Conservation (phyloP, 768 basidiomycete genomes). For the Panellus pusillus region DNA sequence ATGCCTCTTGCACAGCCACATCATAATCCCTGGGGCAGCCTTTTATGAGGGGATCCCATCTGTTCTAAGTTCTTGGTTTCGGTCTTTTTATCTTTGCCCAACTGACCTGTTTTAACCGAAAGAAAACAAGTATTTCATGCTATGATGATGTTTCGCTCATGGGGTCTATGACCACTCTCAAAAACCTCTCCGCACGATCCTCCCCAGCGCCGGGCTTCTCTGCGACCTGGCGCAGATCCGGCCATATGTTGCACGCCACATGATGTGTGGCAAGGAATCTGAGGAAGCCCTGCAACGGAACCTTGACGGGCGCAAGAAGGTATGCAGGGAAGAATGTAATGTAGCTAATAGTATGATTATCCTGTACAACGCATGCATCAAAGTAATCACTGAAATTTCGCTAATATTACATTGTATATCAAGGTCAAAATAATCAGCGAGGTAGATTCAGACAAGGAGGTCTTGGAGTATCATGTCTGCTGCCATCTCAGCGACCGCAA, state of each 20-base stretch:
- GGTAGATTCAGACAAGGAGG: background rate
- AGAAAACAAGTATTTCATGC: no score
- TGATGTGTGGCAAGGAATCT: slow-evolving; percentile 76
- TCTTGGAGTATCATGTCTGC: background rate
- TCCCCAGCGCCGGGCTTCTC: slow-evolving; percentile 34
- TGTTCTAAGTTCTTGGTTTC: no score
- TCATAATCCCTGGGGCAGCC: no score
- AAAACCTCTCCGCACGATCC: slow-evolving; percentile 44
- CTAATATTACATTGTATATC: no score
- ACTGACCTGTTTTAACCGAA: no score
- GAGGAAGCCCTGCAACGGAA: slow-evolving; percentile 55
- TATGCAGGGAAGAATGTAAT: slow-evolving; percentile 33
- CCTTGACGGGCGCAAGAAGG: slow-evolving; percentile 53
- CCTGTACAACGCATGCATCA: no score
- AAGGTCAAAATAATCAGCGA: no score
- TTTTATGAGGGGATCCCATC: no score
- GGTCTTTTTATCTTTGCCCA: no score
- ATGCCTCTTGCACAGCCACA: no score
- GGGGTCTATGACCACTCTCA: slow-evolving; percentile 52
- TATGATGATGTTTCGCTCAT: no score
- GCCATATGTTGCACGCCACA: slow-evolving; percentile 74
- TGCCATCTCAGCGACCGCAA: background rate
- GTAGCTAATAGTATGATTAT: background rate
- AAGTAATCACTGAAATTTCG: no score
- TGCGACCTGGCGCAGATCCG: slow-evolving; percentile 42